phyloP scores from a whole-genome alignment of 768 basidiomycete species.

The Tylopilus sp. region DNA sequence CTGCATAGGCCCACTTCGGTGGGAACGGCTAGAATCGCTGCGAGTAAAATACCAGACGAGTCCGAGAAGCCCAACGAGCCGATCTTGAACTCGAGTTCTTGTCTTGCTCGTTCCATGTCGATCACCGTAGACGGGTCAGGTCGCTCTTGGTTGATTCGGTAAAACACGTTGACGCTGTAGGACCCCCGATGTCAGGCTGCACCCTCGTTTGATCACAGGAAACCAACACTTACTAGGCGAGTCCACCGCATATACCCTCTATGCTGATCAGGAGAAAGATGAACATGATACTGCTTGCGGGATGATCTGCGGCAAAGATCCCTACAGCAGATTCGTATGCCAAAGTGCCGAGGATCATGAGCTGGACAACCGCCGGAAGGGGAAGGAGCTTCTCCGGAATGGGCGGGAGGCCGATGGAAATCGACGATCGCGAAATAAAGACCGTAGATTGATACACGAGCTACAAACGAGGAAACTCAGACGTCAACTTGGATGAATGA shows the following conservation, averaged over 20 bases:
- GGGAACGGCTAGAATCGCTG: constrained; percentile 39
- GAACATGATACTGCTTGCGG: constrained; percentile 50
- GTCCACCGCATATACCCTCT: constrained; percentile 91
- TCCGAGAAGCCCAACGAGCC: constrained; percentile 88
- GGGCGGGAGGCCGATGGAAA: constrained; percentile 80
- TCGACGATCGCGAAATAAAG: constrained; percentile 88
- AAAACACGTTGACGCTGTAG: constrained; percentile 80
- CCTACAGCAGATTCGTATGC: constrained; percentile 67
- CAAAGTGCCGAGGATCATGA: constrained; percentile 57
- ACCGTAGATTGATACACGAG: constrained; percentile 91
- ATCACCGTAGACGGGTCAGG: constrained; percentile 44
- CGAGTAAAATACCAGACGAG: constrained; percentile 61
- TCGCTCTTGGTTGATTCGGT: constrained; percentile 73
- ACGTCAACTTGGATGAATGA: neutral
- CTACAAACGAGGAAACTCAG: constrained; percentile 31
- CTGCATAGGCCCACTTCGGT: constrained; percentile 72
- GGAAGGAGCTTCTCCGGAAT: constrained; percentile 66
- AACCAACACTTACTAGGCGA: constrained; percentile 70
- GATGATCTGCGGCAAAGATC: constrained; percentile 47
- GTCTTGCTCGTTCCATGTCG: constrained; percentile 58
- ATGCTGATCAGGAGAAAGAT: constrained; percentile 79
- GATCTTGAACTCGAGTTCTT: constrained; percentile 87
- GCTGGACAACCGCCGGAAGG: constrained; percentile 74
- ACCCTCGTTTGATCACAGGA: neutral
- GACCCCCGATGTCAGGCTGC: neutral